Evolutionary conservation across 805 yeast species (phyloP).

Genomic region (Saturnispora quitensis): DNA sequence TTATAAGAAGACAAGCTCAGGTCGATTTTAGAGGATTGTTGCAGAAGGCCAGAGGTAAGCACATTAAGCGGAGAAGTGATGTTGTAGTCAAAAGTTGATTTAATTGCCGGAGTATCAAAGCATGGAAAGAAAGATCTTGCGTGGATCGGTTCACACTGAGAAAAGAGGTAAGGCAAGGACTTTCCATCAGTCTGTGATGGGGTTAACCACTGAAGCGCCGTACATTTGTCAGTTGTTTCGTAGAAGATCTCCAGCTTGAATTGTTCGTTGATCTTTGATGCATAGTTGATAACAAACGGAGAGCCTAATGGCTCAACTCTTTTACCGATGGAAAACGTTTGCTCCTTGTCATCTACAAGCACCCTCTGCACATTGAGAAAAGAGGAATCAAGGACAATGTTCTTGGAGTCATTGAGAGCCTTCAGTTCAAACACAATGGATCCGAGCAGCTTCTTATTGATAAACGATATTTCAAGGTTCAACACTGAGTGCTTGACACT

Average conservation of each 20-base stretch:
- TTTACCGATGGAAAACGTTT: constrained; percentile 28
- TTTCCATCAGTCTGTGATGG: constrained; percentile 67
- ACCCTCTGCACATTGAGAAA: constrained; percentile 41
- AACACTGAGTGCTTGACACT: constrained; percentile 43
- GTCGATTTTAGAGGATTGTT: constrained; percentile 25
- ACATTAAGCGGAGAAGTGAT: constrained; percentile 60
- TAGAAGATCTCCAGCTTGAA: constrained; percentile 38
- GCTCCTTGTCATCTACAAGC: constrained; percentile 31
- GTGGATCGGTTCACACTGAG: constrained; percentile 89
- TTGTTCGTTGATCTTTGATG: constrained; percentile 12
- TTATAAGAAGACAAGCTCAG: constrained; percentile 28
- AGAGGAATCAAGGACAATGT: constrained; percentile 62
- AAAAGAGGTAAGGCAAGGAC: constrained; percentile 62
- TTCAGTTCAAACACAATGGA: constrained; percentile 39
- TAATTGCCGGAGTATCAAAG: constrained; percentile 84
- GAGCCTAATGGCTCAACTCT: constrained; percentile 53
- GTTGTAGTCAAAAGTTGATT: constrained; percentile 50
- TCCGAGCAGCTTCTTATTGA: constrained; percentile 43
- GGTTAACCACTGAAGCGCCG: constrained; percentile 82
- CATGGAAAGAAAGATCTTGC: constrained; percentile 83
- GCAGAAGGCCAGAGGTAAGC: constrained; percentile 54
- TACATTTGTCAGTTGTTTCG: constrained; percentile 63
- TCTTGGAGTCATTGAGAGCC: constrained; percentile 21
- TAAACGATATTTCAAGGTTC: constrained; percentile 48
- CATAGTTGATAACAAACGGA: constrained; percentile 33